A percentile compares a stretch with the other conserved stretches of the same genome.
Conservation (phyloP, 2,329 filamentous ascomycete species). For the Beauveria caledonica region DNA sequence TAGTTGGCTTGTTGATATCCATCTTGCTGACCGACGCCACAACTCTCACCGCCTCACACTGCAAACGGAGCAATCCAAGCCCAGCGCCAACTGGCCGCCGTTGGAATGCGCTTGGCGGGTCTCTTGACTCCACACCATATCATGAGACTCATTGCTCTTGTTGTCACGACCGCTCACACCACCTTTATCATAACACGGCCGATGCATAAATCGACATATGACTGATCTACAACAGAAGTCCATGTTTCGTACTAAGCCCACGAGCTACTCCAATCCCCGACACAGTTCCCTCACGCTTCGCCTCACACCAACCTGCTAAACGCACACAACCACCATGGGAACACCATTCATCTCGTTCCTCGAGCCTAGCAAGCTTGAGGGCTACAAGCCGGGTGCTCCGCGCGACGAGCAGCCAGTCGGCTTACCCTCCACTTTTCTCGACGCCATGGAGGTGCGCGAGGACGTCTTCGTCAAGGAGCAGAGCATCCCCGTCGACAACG, state of each 20-base stretch:
- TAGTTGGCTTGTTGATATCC: background rate
- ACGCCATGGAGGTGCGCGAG: slow-evolving; percentile 55
- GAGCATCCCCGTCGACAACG: slow-evolving; percentile 51
- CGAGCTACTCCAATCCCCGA: background rate
- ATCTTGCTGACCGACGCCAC: background rate
- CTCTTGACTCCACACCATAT: slow-evolving; percentile 4
- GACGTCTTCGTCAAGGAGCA: slow-evolving; percentile 56
- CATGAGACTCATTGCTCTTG: background rate
- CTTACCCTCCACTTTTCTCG: slow-evolving; percentile 49
- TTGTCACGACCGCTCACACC: background rate
- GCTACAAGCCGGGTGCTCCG: slow-evolving; percentile 33
- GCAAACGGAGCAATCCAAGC: background rate
- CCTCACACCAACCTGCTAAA: background rate
- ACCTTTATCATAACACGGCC: background rate
- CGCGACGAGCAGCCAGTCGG: slow-evolving; percentile 35
- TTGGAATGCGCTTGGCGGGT: slow-evolving; percentile 3
- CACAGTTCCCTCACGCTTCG: background rate
- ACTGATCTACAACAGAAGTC: background rate
- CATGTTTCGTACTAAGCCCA: background rate
- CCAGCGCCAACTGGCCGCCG: background rate
- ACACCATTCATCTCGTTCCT: slow-evolving; percentile 42
- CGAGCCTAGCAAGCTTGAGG: slow-evolving; percentile 40
- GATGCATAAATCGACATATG: background rate
- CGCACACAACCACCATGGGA: slow-evolving; percentile 27
- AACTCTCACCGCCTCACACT: background rate